phyloP scores from a whole-genome alignment of 1,284 basidiomycete genomes.

The Moesziomyces sp. region DNA sequence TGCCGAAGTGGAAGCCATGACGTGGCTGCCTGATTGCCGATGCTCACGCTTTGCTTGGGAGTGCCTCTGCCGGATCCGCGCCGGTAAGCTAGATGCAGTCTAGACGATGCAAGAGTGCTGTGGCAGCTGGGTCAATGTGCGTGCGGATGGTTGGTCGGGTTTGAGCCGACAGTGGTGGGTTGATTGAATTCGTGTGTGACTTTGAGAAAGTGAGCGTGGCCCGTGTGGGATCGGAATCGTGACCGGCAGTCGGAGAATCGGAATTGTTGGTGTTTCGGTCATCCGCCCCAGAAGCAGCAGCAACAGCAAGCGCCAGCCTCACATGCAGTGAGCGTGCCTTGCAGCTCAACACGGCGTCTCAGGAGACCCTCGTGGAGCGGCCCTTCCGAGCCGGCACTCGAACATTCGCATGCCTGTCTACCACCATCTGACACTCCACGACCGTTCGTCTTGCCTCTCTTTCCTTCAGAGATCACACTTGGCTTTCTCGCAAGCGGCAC shows the following conservation, averaged over 20 bases:
- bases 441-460: no score
- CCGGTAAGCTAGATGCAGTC: not conserved
- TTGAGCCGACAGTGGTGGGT: no score
- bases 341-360: not conserved
- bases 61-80: not conserved
- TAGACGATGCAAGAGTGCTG: not conserved
- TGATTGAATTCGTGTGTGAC: no score
- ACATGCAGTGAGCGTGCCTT: not conserved
- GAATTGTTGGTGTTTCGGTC: not conserved
- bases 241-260: not conserved
- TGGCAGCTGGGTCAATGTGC: no score
- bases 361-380: not conserved
- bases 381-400: not conserved
- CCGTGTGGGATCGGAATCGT: not conserved
- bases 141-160: no score
- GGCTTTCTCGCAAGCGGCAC: not conserved
- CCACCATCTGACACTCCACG: not conserved
- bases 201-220: not conserved
- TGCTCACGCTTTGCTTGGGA: no score
- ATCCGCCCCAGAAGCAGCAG: no score
- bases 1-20: slow-evolving; percentile 14
- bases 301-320: not conserved
- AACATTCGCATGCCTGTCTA: not conserved
- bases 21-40: not conserved
- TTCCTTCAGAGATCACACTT: no score